A percentile compares a stretch with the other conserved stretches of the same genome.
Conservation (phyloP, 768 basidiomycete genomes). For the Suillus clintonianus region DNA sequence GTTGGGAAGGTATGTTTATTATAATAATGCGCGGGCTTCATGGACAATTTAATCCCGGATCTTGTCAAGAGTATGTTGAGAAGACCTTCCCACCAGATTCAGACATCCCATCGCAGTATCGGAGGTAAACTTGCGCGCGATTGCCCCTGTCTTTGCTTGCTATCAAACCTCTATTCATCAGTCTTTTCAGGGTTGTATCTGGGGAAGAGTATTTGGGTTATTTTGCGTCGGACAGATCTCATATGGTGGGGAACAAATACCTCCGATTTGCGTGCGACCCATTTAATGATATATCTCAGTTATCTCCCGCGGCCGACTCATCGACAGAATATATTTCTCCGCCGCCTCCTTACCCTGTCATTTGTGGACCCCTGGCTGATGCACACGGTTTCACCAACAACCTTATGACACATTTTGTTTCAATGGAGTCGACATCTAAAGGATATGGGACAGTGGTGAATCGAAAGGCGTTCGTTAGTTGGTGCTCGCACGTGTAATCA, state of each 20-base stretch:
- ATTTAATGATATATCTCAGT: slow-evolving; percentile 6
- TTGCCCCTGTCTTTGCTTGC: slow-evolving; percentile 6
- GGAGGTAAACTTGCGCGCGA: slow-evolving; percentile 42
- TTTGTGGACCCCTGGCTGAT: slow-evolving; percentile 47
- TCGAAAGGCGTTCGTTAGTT: slow-evolving; percentile 20
- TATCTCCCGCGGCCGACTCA: slow-evolving; percentile 6
- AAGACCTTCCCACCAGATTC: slow-evolving; percentile 43
- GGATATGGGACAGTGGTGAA: slow-evolving; percentile 46
- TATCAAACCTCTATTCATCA: slow-evolving; percentile 26
- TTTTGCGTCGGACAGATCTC: slow-evolving; percentile 76
- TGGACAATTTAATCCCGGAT: slow-evolving; percentile 18
- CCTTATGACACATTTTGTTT: slow-evolving; percentile 60
- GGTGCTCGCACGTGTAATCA: slow-evolving; percentile 19
- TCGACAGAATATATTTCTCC: slow-evolving; percentile 38
- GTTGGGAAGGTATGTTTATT: slow-evolving; percentile 44
- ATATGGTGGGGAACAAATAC: slow-evolving; percentile 55
- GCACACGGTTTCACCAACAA: slow-evolving; percentile 47
- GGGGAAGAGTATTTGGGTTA: slow-evolving; percentile 50
- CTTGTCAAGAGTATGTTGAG: slow-evolving; percentile 44
- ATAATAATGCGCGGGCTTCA: background rate
- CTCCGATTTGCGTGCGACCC: slow-evolving; percentile 11
- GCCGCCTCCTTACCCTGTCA: slow-evolving; percentile 51
- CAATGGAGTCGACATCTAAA: slow-evolving; percentile 39
- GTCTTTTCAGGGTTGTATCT: slow-evolving; percentile 63
- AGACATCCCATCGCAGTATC: slow-evolving; percentile 35